phyloP scores from a whole-genome alignment of 306 rosid species.

The Astragalus glycyphyllos region DNA sequence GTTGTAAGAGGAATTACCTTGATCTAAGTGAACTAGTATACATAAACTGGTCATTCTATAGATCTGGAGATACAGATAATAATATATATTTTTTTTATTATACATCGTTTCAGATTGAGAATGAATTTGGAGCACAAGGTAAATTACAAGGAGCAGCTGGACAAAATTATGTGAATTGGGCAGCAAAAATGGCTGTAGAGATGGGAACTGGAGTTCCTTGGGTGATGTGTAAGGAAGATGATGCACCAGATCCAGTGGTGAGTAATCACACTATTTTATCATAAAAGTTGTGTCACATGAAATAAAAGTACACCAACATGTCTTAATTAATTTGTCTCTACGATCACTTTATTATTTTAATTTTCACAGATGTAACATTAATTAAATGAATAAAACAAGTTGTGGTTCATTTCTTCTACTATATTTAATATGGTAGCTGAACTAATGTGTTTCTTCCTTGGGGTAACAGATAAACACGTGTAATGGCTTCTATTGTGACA shows the following conservation, averaged over 20 bases:
- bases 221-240: slow-evolving; percentile 99
- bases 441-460: slow-evolving; percentile 39
- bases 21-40: background rate
- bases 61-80: slow-evolving; percentile 32
- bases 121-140: slow-evolving; percentile 89
- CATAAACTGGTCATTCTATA: slow-evolving; percentile 5
- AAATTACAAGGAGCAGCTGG: slow-evolving; percentile 84
- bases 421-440: slow-evolving; percentile 28
- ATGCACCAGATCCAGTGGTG: slow-evolving; percentile 99
- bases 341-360: slow-evolving; percentile 12
- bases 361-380: background rate
- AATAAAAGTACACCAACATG: background rate
- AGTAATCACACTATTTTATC: too few relatives aligned
- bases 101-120: slow-evolving; percentile 78
- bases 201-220: slow-evolving; percentile 95
- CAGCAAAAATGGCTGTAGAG: slow-evolving; percentile 98
- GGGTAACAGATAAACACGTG: slow-evolving; percentile 89
- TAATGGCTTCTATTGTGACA: slow-evolving; percentile 93
- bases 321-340: background rate
- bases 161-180: slow-evolving; percentile 87
- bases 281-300: slow-evolving; percentile 31
- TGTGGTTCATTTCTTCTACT: slow-evolving; percentile 4
- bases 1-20: slow-evolving; percentile 7
- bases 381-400: background rate
- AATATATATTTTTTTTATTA: slow-evolving; percentile 1